These are phyloP conservation scores for Pseudogymnoascus sp. DNA, from an alignment of 2,329 filamentous ascomycete species.

Conservation along the genomic window DNA sequence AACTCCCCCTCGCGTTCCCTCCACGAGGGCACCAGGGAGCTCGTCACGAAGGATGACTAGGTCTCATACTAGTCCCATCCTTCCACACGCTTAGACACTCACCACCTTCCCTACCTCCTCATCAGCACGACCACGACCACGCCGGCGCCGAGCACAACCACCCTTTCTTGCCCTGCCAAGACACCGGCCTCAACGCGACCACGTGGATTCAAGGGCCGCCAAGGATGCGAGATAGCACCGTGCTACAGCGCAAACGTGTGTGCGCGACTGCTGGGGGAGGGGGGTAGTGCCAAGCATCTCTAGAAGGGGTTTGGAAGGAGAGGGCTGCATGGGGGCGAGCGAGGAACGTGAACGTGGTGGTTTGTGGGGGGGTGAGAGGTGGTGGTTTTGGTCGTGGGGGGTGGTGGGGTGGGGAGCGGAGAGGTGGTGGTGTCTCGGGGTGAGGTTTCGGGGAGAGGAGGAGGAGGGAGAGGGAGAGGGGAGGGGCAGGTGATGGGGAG, in stretches of 20 bases:
- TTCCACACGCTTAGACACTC: too few species aligned
- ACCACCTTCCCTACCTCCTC: too few species aligned
- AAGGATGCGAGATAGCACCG: background rate
- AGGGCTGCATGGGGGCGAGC: background rate
- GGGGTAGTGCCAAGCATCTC: background rate
- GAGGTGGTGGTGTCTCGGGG: background rate
- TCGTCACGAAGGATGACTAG: too few species aligned
- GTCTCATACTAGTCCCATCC: too few species aligned
- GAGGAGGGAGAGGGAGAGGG: background rate
- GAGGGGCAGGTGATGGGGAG: background rate
- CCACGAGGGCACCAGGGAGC: background rate
- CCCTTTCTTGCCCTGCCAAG: background rate
- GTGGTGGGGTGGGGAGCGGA: background rate
- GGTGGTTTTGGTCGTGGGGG: too few species aligned
- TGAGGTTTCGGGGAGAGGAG: background rate
- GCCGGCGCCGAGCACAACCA: too few species aligned
- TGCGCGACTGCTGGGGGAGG: too few species aligned
- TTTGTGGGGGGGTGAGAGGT: too few species aligned
- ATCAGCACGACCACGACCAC: background rate
- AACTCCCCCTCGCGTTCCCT: background rate
- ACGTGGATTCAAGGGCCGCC: background rate
- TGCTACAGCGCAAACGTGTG: background rate
- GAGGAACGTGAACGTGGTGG: too few species aligned
- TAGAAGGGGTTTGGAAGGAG: background rate
- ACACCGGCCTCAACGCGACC: background rate